These are phyloP conservation scores for Botryosphaeria dothidea DNA, from an alignment of 2,329 filamentous ascomycete species.

Conservation along the genomic window DNA sequence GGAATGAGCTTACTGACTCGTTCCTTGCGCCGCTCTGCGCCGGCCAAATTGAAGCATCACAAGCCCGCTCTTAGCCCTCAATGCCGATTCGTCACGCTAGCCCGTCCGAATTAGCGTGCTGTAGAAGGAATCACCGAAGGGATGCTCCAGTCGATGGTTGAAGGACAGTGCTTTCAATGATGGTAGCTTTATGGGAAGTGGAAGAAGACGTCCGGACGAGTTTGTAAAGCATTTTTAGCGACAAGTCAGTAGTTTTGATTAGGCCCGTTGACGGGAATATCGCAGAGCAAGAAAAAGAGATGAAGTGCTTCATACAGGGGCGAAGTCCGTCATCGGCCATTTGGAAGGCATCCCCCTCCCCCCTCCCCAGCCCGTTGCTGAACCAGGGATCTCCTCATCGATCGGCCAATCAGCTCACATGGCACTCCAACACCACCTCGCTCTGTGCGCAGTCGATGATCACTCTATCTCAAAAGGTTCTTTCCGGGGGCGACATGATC, in stretches of 20 bases:
- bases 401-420: background rate
- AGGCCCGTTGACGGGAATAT: too few relatives aligned
- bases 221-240: too few relatives aligned
- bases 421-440: background rate
- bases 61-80: background rate
- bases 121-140: too few relatives aligned
- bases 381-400: background rate
- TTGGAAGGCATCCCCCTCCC: background rate
- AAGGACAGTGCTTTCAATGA: too few relatives aligned
- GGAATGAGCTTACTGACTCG: background rate
- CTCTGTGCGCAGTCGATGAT: background rate
- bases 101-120: background rate
- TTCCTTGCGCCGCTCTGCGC: background rate
- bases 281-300: background rate
- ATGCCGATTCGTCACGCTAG: background rate
- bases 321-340: background rate
- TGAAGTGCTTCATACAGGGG: background rate
- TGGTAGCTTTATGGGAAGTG: too few relatives aligned
- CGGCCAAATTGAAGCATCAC: background rate
- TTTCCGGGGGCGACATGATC: background rate
- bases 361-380: background rate
- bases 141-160: too few relatives aligned
- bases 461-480: background rate
- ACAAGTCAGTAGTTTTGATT: too few relatives aligned
- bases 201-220: too few relatives aligned